Evolutionary conservation across 2,329 filamentous ascomycete species (phyloP), one percentile per base, ranked within the genome.

Genomic region (Trichoderma arundinaceum): DNA sequence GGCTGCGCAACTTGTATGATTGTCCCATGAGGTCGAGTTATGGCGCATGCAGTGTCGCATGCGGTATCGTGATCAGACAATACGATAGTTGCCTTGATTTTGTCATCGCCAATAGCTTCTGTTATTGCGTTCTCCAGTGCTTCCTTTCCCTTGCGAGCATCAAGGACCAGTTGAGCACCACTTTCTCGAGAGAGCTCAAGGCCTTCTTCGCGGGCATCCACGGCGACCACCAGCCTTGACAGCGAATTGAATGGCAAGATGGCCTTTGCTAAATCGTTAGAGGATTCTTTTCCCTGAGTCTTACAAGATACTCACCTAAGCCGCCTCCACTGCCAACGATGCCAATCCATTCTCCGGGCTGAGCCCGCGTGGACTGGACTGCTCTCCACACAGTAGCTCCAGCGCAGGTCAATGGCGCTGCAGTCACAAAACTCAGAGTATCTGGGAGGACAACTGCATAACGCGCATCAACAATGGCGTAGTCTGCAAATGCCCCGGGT

Each of bases 271-370:
- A 32, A n/a, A 8, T 52, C 15, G 28, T 35, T 15, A 35, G 48
- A 10, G 3, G 8, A 19, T 33, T 35, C 22, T 28, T 28, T 4
- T 28, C 22, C 4, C 4, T 28, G 22, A 28, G 22, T 28, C 17
- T 15, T 19, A 15, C 13, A 19, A 15, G 7, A 49, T 49, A 13
- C 19, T 19, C 19, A 52, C 49, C 49, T n/a, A 64, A 33, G 4
- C 61, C 61, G n/a, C 61, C 61, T 56, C 61, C 61, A 39, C 33
- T 43, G 2, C 61, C 61, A 12, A 64, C 38, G 15, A 64, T 64
- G 28, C 35, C 61, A n/a, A 64, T 38, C 49, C 52, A 57, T 33
- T 64, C 48, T 8, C 61, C 61, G 1, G 35, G 28, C 17, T 41
- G 17, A 9, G 53, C 32, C 15, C 19, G 17, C n/a, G 41, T 48